Evolutionary conservation across 768 basidiomycete species (phyloP), one percentile per base, ranked within the genome.

Genomic region (Leccinum imitatum): DNA sequence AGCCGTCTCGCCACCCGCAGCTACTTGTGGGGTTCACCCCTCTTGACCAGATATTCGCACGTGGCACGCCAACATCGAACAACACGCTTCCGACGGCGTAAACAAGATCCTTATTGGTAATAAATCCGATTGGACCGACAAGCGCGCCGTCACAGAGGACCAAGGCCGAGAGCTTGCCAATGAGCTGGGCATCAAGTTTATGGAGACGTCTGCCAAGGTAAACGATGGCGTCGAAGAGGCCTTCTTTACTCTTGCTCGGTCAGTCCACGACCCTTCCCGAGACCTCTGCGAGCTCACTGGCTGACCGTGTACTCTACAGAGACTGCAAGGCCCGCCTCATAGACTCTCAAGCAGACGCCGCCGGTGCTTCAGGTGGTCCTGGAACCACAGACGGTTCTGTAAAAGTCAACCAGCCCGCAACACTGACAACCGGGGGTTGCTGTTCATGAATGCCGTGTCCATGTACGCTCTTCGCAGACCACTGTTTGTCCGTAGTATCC

Each of bases 41-140:
- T 39, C 59, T 37, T 58, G 2, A 65, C 37, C 70, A 98, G 96
- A 98, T 79, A 95, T 98, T 75, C 92, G 95, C 65, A 96, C 93
- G 65, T 98, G 97, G 97, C 93, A 98, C 76, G 78, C 89, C 37
- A 98, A 98, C 74, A 95, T 98, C 65, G 97, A 98, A 76, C 96
- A 98, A 73, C 95, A 98, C 73, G 97, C 97, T 39, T 97, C 96
- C 1, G 94, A 98, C 65, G 95, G 94, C 39, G 97, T 98, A 64
- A 98, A 98, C 86, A 98, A 98, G 86, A 93, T 99, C 62, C 86
- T 98, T 55, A 92, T 98, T 65, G 97, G 97, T 41, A 99, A 99
- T 81, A 99, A 99, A 77, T 98, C 91, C 48, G 97, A 99, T 75
- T 97, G 95, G 94, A 87, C 88, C 58, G 96, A 98, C 76, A 98